Evolutionary conservation across 352 stramenopile genomes (phyloP).

Genomic region (Pythium rishiriense): DNA sequence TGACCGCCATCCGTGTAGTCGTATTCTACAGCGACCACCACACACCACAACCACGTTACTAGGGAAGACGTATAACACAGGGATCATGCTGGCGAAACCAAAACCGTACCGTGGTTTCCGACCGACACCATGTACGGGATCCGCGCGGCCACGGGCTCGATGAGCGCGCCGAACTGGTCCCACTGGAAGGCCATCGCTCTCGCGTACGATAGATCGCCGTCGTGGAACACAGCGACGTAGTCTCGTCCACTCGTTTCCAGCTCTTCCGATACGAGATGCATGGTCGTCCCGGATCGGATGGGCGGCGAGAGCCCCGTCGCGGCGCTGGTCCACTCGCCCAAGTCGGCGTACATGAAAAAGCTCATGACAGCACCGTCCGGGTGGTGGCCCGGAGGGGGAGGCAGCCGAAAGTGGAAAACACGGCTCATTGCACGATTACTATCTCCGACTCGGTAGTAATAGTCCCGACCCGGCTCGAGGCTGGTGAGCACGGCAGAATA

Average conservation of each 20-base stretch:
- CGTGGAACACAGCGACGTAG: slow-evolving; percentile 59
- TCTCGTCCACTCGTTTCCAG: slow-evolving; percentile 28
- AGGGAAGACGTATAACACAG: too few species aligned
- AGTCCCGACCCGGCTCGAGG: slow-evolving; percentile 15
- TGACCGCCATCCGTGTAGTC: slow-evolving; percentile 20
- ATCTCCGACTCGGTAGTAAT: slow-evolving; percentile 32
- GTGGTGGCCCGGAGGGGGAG: slow-evolving; percentile 19
- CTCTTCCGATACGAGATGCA: slow-evolving; percentile 32
- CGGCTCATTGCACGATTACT: background rate
- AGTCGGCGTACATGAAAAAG: slow-evolving; percentile 73
- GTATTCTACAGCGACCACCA: slow-evolving; percentile 16
- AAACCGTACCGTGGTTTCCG: slow-evolving; percentile 28
- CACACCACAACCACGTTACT: background rate
- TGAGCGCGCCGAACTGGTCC: slow-evolving; percentile 69
- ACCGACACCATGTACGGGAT: slow-evolving; percentile 66
- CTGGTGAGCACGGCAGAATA: slow-evolving; percentile 25
- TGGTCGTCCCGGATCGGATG: slow-evolving; percentile 33
- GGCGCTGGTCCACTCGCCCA: slow-evolving; percentile 43
- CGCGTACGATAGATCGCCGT: slow-evolving; percentile 76
- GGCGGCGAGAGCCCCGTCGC: slow-evolving; percentile 14
- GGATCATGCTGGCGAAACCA: background rate
- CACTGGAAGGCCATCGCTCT: slow-evolving; percentile 52
- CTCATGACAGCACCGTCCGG: slow-evolving; percentile 22
- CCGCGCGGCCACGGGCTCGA: slow-evolving; percentile 53
- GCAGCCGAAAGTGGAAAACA: slow-evolving; percentile 25